Base-by-base conservation (phyloP, 2,329 filamentous ascomycete genomes). In the Sphaerulina vaccinii region DNA sequence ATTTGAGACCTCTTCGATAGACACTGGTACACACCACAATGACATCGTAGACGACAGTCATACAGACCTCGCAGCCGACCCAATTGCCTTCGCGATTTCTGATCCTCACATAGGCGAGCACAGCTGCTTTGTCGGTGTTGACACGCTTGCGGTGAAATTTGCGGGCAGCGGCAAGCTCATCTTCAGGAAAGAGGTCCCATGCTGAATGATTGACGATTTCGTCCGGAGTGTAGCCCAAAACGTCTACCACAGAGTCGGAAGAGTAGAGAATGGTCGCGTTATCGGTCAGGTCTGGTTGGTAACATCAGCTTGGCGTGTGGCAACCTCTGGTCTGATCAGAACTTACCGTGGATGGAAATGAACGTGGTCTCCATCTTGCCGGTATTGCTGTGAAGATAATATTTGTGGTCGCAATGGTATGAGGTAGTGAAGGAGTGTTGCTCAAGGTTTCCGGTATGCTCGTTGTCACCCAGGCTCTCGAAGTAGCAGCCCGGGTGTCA, bases 41-140 rank as follows among this genome's bases (percentile, higher is more conserved):
- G 18, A 93, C 88, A 77, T 95, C 86, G 69, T 95, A 87, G 37
- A 95, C 90, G 36, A 95, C 79, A 4, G 89, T 93, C 68, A 95
- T 95, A 69, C 89, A 90, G 70, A 88, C 93, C 71, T 95, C 90
- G 71, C 88, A 93, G 56, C 82, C 83, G 33, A 92, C 75, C 84
- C 86, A 95, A 48, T 79, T 75, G 13, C 86, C 87, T 63, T 85
- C 75, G 39, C 79, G 83, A 50, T 86, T 82, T 62, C 78, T 79
- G 56, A 95, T 81, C 29, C 83, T 81, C 55, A 85, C 88, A 73
- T 95, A 95, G 55, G 88, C 85, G 52, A 95, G 76, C 15, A 91
- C 87, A 3, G 90, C 88, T 13, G 89, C 90, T 69, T 90, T 93
- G 73, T 95, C 90, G 54, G 92, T 80, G 49, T 82, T 75, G 41